Evolutionary conservation across 495 filamentous ascomycete genomes (phyloP), one percentile per base, ranked within the genome.

Genomic region (Copromyces sp.): DNA sequence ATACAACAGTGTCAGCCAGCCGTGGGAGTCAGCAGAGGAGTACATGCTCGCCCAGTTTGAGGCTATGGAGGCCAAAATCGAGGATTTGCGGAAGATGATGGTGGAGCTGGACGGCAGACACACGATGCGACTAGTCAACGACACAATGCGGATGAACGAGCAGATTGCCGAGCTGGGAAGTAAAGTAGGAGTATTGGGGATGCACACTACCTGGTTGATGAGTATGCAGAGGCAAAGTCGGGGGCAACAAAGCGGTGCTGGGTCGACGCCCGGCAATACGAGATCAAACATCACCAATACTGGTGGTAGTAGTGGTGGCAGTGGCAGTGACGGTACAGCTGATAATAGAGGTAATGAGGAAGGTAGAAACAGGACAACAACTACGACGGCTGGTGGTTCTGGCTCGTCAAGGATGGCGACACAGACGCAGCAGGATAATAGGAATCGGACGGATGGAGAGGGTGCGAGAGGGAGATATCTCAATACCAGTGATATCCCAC

Each of bases 141-240:
- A 87, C 71, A 82, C 81, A 8, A 78, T 85, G 38, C 82, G 81
- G 11, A 80, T 87, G 71, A 84, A 85, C 69, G 84, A 87, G 40
- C 85, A 87, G 71, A 78, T 89, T 2, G 80, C 80, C n/a, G 86
- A 89, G 71, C 78, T 89, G 39, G 80, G 81, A 41, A 87, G 82
- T 75, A 84, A 79, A n/a, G 80, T 86, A 45, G 83, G 83, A 9
- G 83, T 86, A 12, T 78, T 86, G 14, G 81, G 82, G 42, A 87
- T 87, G 86, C 86, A 89, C 72, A 84, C 86, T 16, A 80, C 82
- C 32, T 89, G 86, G 86, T 78, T 87, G 70, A 83, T 88, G 83
- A 86, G 83, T 42, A 70, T 77, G 29, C 75, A 77, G 70, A 74
- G 79, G 32, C 78, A 78, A 39, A 77, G 53, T 42, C 69, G 76